These are phyloP conservation scores for Calamus simplicifolius DNA, from an alignment of 176 grass and related monocot genomes.

Conservation along the genomic window DNA sequence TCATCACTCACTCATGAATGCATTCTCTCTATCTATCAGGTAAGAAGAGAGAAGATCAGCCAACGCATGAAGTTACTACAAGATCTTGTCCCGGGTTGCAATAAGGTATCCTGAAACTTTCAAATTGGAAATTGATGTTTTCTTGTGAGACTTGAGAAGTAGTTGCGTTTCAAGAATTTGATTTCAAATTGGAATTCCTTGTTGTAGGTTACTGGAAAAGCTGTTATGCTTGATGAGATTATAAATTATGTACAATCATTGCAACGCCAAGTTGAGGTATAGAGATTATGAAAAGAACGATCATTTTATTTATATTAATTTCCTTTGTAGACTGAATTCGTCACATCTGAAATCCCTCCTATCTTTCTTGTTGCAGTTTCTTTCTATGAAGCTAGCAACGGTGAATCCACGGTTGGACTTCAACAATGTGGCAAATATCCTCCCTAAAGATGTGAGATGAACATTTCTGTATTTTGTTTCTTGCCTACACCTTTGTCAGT, in stretches of 20 bases:
- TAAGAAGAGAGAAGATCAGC: constrained; percentile 83
- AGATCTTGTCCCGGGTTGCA: constrained; percentile 86
- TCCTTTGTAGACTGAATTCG: no score
- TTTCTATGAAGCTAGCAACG: constrained; percentile 96
- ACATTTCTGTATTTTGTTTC: neutral
- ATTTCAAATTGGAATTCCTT: neutral
- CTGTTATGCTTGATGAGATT: constrained; percentile 90
- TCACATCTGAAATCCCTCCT: no score
- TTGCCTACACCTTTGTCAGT: neutral
- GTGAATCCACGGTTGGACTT: constrained; percentile 85
- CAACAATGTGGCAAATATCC: constrained; percentile 51
- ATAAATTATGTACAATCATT: constrained; percentile 92
- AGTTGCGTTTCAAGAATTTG: no score
- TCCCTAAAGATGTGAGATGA: constrained; percentile 73
- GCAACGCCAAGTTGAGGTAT: constrained; percentile 83
- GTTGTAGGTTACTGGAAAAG: constrained; percentile 76
- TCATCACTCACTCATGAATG: no score
- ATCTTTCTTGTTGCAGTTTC: constrained; percentile 44
- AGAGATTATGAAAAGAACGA: neutral
- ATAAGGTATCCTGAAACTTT: constrained; percentile 43
- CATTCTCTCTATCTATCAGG: constrained; percentile 24
- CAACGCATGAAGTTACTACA: constrained; percentile 88
- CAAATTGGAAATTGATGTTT: neutral
- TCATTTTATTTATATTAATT: no score
- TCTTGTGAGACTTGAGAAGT: neutral